A percentile compares a stretch with the other conserved stretches of the same genome.
Evolutionary conservation across 2,329 filamentous ascomycete genomes (phyloP).

Genomic region (Trichoderma pleuroti): DNA sequence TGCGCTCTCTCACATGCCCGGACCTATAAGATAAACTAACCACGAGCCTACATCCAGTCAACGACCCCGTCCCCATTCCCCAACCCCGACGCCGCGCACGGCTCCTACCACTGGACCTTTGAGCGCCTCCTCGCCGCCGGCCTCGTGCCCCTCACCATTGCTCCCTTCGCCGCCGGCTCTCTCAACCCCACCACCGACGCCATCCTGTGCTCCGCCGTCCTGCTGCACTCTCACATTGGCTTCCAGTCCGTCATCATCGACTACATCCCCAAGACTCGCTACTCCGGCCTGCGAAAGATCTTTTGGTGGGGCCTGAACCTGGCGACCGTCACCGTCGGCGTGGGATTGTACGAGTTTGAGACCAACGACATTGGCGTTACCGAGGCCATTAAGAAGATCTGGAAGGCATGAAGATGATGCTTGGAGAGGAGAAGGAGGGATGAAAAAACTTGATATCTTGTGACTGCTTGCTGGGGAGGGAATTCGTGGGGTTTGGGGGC

Average conservation of each 20-base stretch:
- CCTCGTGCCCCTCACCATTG: conserved; percentile 80
- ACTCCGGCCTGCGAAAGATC: conserved; percentile 64
- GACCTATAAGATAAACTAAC: not conserved
- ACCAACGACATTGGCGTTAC: conserved; percentile 96
- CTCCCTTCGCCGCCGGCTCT: conserved; percentile 87
- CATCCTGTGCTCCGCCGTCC: conserved; percentile 73
- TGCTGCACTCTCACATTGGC: conserved; percentile 93
- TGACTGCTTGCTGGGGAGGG: not conserved
- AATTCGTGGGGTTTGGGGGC: not conserved
- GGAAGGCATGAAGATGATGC: conserved; percentile 61
- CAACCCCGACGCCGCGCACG: conserved; percentile 69
- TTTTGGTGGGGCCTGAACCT: conserved; percentile 75
- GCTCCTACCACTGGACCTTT: conserved; percentile 98
- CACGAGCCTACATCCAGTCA: conserved; percentile 57
- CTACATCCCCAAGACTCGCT: conserved; percentile 73
- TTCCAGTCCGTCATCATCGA: conserved; percentile 89
- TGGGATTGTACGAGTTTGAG: conserved; percentile 97
- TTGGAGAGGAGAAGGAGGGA: conserved; percentile 21
- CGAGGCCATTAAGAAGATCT: conserved; percentile 82
- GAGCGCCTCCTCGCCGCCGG: conserved; percentile 80
- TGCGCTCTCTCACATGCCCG: conserved; percentile 8
- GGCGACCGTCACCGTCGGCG: conserved; percentile 74
- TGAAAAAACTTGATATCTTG: not conserved
- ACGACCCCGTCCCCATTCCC: conserved; percentile 82
- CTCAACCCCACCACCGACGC: conserved; percentile 88